Percentiles rank a stretch among this genome's conserved stretches.
These are phyloP conservation scores for Baorangia bicolor DNA, from an alignment of 768 basidiomycete species.

Conservation along the genomic window DNA sequence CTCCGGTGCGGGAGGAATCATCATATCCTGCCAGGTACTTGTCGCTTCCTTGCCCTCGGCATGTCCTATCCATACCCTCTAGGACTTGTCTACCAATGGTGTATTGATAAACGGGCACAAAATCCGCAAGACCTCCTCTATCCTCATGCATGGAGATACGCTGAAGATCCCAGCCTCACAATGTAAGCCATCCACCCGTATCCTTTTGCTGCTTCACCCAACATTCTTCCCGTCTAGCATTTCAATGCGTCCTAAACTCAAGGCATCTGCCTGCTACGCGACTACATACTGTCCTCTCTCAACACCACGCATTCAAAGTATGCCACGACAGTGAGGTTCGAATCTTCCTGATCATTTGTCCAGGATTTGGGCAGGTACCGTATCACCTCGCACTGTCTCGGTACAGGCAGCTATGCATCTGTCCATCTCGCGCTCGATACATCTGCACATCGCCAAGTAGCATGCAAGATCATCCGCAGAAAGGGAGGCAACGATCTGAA, in stretches of 20 bases:
- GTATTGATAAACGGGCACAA: slow-evolving; percentile 66
- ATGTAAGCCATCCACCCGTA: slow-evolving; percentile 36
- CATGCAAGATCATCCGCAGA: slow-evolving; percentile 79
- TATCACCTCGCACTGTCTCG: slow-evolving; percentile 78
- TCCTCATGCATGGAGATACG: slow-evolving; percentile 76
- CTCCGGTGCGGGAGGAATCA: slow-evolving; percentile 67
- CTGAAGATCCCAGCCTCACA: slow-evolving; percentile 67
- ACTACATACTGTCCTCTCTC: slow-evolving; percentile 63
- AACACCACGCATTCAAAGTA: slow-evolving; percentile 54
- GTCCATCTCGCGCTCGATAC: slow-evolving; percentile 77
- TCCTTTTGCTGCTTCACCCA: not conserved
- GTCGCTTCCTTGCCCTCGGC: not conserved
- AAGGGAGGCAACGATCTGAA: slow-evolving; percentile 40
- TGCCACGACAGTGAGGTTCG: slow-evolving; percentile 1
- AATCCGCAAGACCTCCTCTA: slow-evolving; percentile 63
- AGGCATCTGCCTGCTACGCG: slow-evolving; percentile 49
- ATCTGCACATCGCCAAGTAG: slow-evolving; percentile 65
- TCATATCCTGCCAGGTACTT: slow-evolving; percentile 75
- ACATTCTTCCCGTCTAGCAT: slow-evolving; percentile 41
- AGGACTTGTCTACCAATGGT: slow-evolving; percentile 82
- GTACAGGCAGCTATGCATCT: slow-evolving; percentile 78
- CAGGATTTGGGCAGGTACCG: slow-evolving; percentile 66
- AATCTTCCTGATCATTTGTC: not conserved
- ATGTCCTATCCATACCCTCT: not conserved
- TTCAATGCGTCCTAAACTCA: slow-evolving; percentile 62